Percentiles rank a stretch among this genome's conserved stretches.
phyloP scores from a whole-genome alignment of 2,329 filamentous ascomycete species.

The Lachnellula hyalina region DNA sequence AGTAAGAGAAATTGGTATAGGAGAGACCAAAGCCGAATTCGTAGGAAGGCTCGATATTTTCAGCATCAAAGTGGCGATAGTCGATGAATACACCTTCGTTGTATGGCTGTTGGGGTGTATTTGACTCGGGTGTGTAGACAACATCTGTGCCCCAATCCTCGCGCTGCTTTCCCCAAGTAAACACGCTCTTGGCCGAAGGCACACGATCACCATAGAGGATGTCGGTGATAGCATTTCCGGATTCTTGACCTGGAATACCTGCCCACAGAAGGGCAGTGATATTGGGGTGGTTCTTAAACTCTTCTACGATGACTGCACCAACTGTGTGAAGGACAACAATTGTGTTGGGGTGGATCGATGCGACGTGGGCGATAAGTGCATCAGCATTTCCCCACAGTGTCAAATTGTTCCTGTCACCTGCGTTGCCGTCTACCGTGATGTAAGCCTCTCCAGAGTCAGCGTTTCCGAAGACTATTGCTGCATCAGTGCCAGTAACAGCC shows the following conservation, averaged over 20 bases:
- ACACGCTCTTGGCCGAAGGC: slow-evolving; percentile 70
- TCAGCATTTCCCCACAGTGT: slow-evolving; percentile 85
- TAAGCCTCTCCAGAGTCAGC: slow-evolving; percentile 80
- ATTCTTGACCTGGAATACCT: slow-evolving; percentile 79
- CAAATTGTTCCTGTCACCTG: slow-evolving; percentile 86
- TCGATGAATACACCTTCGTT: slow-evolving; percentile 77
- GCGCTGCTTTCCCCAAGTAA: slow-evolving; percentile 64
- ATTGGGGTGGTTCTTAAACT: slow-evolving; percentile 71
- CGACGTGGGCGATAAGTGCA: slow-evolving; percentile 71
- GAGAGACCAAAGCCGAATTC: slow-evolving; percentile 78
- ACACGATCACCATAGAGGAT: slow-evolving; percentile 77
- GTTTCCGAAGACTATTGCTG: slow-evolving; percentile 84
- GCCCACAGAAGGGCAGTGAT: slow-evolving; percentile 81
- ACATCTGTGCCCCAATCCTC: slow-evolving; percentile 39
- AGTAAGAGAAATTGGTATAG: slow-evolving; percentile 74
- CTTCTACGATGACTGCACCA: slow-evolving; percentile 71
- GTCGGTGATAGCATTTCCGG: slow-evolving; percentile 71
- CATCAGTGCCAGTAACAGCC: slow-evolving; percentile 59
- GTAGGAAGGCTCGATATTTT: slow-evolving; percentile 61
- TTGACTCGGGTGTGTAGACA: slow-evolving; percentile 37
- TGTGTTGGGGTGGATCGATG: slow-evolving; percentile 75
- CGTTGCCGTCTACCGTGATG: slow-evolving; percentile 75
- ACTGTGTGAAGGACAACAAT: slow-evolving; percentile 86
- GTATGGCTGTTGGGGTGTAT: slow-evolving; percentile 65
- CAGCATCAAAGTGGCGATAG: slow-evolving; percentile 67